phyloP scores from a whole-genome alignment of 129 eudicot species.

The Scalesia atractyloides region DNA sequence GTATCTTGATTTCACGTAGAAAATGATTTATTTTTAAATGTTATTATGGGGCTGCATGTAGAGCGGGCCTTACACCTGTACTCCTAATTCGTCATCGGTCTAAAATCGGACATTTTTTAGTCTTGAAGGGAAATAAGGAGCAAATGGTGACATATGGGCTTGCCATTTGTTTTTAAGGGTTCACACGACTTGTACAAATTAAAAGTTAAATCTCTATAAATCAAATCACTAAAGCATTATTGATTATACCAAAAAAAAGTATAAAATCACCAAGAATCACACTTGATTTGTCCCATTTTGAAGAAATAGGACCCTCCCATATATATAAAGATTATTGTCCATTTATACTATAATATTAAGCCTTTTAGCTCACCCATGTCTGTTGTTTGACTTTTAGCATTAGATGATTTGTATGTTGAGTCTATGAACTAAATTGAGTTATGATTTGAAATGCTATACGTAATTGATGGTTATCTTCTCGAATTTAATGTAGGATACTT shows the following conservation, averaged over 20 bases:
- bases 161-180: conserved; percentile 16
- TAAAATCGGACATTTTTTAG: conserved; percentile 17
- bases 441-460: conserved; percentile 7
- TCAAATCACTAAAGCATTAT: conserved; percentile 3
- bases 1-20: conserved; percentile 2
- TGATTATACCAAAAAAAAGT: neutral
- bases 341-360: conserved; percentile 1
- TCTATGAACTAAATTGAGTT: conserved; percentile 15
- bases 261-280: neutral
- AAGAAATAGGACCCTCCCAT: conserved; percentile 15
- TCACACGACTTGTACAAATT: neutral
- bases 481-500: conserved; percentile 26
- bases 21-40: neutral
- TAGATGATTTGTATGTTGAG: conserved; percentile 25
- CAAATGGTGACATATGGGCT: conserved; percentile 19
- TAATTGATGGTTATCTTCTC: conserved; percentile 30
- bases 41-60: neutral
- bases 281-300: conserved; percentile 5
- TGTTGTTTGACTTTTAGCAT: conserved; percentile 28
- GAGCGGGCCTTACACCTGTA: conserved; percentile 11
- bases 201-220: neutral
- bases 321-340: conserved; percentile 11
- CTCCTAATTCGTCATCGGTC: conserved; percentile 5
- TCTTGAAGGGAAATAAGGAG: conserved; percentile 7
- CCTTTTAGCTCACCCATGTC: conserved; percentile 1